Base-by-base conservation (phyloP, 306 rosid species). In the Fagus sylvatica region DNA sequence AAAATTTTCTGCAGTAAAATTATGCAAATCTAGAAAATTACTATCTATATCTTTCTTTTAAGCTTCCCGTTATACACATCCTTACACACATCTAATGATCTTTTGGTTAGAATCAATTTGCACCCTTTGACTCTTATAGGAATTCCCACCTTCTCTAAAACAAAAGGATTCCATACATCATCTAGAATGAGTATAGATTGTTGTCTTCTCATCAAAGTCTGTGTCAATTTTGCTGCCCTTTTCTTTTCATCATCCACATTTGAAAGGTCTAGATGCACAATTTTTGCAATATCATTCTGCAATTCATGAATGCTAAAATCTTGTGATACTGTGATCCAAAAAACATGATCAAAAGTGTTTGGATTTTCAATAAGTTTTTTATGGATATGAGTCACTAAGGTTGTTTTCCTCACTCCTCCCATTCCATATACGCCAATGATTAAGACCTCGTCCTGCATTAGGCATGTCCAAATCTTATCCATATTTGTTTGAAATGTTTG, bases 321-420 rank as follows among this genome's bases (percentile, higher is more conserved):
- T 49, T 74, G 82, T 28, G 85, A 84, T 0, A 77, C 69, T 3
- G 69, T 74, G 7, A 81, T 28, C 83, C 85, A 84, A 65, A 77
- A 54, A 34, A 74, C 80, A 42, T 66, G 1, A 0, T 64, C 64
- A 22, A 80, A 80, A 61, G 60, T 54, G 30, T 64, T 53, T 42
- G 40, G 49, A 22, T 71, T 19, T 19, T 78, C 71, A 42, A 8
- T 33, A 70, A 82, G 28, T 61, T 64, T 61, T 16, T 72, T 37
- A 46, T 69, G 43, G 7, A 87, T 15, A 15, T 73, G 76, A 2
- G 54, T 69, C 11, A 76, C 80, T 1, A 87, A 22, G 4, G 72
- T 60, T 39, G 88, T 84, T 76, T 87, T 87, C 1, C 90, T 86
- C 6, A 76, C 79, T 8, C 90, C 86, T 0, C 79, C 88, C 77